Base-by-base conservation (phyloP, 1,284 basidiomycete species). In the Marasmius oreades region DNA sequence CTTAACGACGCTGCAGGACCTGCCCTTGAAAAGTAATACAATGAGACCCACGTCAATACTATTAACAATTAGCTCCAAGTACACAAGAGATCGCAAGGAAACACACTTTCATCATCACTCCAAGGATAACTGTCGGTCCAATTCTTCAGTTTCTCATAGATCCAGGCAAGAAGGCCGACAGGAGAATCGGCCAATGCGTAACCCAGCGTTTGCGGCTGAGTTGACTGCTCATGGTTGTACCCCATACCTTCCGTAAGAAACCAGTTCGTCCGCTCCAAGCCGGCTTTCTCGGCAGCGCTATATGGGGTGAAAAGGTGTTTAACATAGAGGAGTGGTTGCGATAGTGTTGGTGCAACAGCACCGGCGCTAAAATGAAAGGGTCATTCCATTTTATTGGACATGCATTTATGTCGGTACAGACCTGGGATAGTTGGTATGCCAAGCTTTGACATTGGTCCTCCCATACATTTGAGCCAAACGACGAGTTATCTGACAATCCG, bases 101-200 rank as follows among this genome's bases (percentile, higher is more conserved):
- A 62, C 65, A 62, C 24, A 79, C 76, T 68, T 66, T 77, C 75
- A 28, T 82, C 80, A 53, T 81, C 77, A 39, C 70, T 67, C 81
- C 80, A 82, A 0, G 68, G 66, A 58, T 81, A 82, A 1, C 63
- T 62, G 34, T 81, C 77, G 0, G 75, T 70, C 78, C 80, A 82
- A 11, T 69, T 61, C 62, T 84, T 83, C 62, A 84, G n/a, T n/a
- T n/a, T n/a, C n/a, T n/a, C 81, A 52, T 81, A 80, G 43, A 84
- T 78, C 80, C 82, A 85, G 2, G 79, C 78, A 3, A 84, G 70
- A 42, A 84, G 66, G 1, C 80, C 82, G 5, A 76, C 71, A 1
- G 82, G 82, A 5, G 80, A 82, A 63, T 84, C 82, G 1, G 73
- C 67, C 10, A 83, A 67, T 8, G 68, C 66, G 62, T 81, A 82